Evolutionary conservation across 2,329 filamentous ascomycete genomes (phyloP).

Genomic region (Hansfordia pulvinata): DNA sequence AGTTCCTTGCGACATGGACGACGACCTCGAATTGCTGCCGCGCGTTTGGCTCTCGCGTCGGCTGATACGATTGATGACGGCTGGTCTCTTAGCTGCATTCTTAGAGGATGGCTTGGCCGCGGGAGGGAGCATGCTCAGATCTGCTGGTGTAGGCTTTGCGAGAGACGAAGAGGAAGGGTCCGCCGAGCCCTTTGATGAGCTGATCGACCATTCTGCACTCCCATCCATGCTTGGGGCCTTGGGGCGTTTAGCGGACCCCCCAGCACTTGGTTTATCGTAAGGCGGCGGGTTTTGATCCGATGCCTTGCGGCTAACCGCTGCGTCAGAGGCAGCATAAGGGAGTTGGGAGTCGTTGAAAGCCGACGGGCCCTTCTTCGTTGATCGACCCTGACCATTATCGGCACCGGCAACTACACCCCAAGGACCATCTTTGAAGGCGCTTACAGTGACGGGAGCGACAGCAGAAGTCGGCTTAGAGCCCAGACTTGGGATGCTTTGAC

Average conservation of each 20-base stretch:
- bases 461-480: constrained; percentile 23
- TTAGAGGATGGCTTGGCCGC: too few species aligned
- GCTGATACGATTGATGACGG: constrained; percentile 42
- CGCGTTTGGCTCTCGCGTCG: constrained; percentile 23
- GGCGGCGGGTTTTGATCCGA: too few species aligned
- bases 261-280: constrained; percentile 24
- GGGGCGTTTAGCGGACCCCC: too few species aligned
- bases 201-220: constrained; percentile 27
- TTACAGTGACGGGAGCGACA: constrained; percentile 34
- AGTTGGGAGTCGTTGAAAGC: too few species aligned
- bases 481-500: constrained; percentile 17
- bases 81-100: too few species aligned
- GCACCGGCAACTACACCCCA: constrained; percentile 23
- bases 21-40: constrained; percentile 37
- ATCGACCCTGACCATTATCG: constrained; percentile 28
- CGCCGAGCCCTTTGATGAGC: constrained; percentile 22
- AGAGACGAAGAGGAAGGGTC: constrained; percentile 12
- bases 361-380: too few species aligned
- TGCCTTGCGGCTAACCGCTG: too few species aligned
- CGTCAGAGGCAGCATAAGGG: too few species aligned
- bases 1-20: constrained; percentile 42
- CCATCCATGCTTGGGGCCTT: too few species aligned
- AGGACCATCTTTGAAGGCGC: constrained; percentile 30
- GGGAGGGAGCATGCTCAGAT: constrained; percentile 13
- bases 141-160: constrained; percentile 17